A percentile compares a stretch with the other conserved stretches of the same genome.
phyloP scores from a whole-genome alignment of 2,329 filamentous ascomycete genomes.

The Pseudogymnoascus sp. region DNA sequence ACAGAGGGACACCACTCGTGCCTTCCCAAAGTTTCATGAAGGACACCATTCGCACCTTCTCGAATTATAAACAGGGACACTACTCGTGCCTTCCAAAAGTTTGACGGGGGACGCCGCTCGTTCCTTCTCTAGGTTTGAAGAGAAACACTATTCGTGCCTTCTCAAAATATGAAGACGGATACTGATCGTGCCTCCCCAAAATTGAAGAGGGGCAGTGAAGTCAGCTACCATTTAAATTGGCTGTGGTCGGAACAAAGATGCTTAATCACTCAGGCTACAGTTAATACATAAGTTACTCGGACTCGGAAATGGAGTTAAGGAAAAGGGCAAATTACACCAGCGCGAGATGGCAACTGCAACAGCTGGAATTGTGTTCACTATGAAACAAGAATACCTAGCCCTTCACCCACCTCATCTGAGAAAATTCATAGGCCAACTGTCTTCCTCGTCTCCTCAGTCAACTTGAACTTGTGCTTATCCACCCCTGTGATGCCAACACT shows the following conservation, averaged over 20 bases:
- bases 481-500: conserved; percentile 68
- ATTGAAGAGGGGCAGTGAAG: neutral
- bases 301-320: neutral
- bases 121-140: neutral
- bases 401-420: neutral
- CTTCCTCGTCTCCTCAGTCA: conserved; percentile 14
- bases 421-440: conserved; percentile 1
- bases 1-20: neutral
- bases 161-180: neutral
- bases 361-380: neutral
- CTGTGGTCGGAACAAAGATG: neutral
- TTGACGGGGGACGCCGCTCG: too few relatives aligned
- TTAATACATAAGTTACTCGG: neutral
- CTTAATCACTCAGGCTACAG: neutral
- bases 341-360: neutral
- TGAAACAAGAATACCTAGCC: neutral
- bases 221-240: neutral
- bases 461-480: conserved; percentile 57
- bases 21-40: neutral
- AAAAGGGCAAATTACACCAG: neutral
- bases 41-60: neutral
- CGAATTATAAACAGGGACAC: neutral
- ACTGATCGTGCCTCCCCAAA: neutral
- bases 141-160: neutral
- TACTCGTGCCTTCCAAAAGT: neutral